These are phyloP conservation scores for Exophiala sp. DNA, from an alignment of 2,329 filamentous ascomycete species.

Conservation along the genomic window DNA sequence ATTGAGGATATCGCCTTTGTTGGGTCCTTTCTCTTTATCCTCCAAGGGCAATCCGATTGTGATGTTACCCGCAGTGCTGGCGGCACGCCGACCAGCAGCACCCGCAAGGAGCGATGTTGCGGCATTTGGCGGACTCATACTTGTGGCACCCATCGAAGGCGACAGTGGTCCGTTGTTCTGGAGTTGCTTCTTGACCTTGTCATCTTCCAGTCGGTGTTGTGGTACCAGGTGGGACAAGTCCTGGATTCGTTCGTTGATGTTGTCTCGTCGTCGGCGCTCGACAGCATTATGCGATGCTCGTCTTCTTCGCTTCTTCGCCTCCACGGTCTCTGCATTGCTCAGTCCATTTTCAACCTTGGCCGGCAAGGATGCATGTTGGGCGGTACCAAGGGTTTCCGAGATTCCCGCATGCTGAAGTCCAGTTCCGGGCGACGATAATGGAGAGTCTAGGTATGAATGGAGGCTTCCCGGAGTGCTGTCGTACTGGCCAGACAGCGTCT, in stretches of 20 bases:
- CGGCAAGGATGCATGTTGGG: slow-evolving; percentile 81
- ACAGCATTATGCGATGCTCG: slow-evolving; percentile 95
- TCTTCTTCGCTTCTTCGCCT: slow-evolving; percentile 85
- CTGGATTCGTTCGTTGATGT: slow-evolving; percentile 98
- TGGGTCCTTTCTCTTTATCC: slow-evolving; percentile 96
- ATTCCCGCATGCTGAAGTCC: slow-evolving; percentile 63
- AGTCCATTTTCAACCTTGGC: slow-evolving; percentile 65
- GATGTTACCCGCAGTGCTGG: slow-evolving; percentile 71
- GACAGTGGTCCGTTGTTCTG: slow-evolving; percentile 87
- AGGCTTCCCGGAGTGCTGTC: slow-evolving; percentile 78
- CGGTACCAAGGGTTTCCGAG: slow-evolving; percentile 75
- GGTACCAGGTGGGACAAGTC: slow-evolving; percentile 92
- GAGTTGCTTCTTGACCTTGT: slow-evolving; percentile 92
- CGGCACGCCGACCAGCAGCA: slow-evolving; percentile 72
- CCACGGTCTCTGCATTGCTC: slow-evolving; percentile 67
- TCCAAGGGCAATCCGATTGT: slow-evolving; percentile 88
- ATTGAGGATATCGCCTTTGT: slow-evolving; percentile 98
- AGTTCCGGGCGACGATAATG: slow-evolving; percentile 69
- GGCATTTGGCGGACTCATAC: slow-evolving; percentile 59
- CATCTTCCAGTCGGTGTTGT: slow-evolving; percentile 85
- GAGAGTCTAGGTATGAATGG: slow-evolving; percentile 81
- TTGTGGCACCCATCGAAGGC: slow-evolving; percentile 67
- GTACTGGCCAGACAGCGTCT: slow-evolving; percentile 83
- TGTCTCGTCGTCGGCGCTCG: slow-evolving; percentile 87
- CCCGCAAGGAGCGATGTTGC: slow-evolving; percentile 85